These are phyloP conservation scores for Carpinus viminea DNA, from an alignment of 306 rosid species.

Conservation along the genomic window DNA sequence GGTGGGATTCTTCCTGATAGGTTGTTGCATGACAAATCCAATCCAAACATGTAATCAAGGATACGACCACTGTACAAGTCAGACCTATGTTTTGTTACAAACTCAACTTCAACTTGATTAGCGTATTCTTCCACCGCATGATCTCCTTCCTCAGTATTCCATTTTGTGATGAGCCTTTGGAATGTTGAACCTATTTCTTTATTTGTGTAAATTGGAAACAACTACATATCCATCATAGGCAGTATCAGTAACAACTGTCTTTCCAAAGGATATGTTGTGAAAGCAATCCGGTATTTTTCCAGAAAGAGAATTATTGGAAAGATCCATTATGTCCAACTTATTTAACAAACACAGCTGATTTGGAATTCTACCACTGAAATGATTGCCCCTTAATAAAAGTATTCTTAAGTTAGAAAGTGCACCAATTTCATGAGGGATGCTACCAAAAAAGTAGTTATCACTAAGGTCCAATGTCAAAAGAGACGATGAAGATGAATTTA, in stretches of 20 bases:
- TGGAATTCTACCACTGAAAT: slow-evolving; percentile 13
- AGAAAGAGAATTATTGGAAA: slow-evolving; percentile 4
- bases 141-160: too few relatives aligned
- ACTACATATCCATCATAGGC: too few relatives aligned
- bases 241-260: too few relatives aligned
- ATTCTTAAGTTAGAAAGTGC: background rate
- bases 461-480: background rate
- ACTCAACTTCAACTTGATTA: too few relatives aligned
- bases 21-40: too few relatives aligned
- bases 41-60: too few relatives aligned
- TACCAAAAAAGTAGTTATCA: slow-evolving; percentile 6
- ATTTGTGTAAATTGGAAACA: accelerated
- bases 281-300: slow-evolving; percentile 18
- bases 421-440: background rate
- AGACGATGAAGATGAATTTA: background rate
- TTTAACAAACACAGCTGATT: background rate
- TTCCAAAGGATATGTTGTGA: background rate
- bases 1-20: too few relatives aligned
- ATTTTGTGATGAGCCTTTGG: too few relatives aligned
- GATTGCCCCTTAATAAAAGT: background rate
- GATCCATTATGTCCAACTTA: slow-evolving; percentile 1
- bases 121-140: too few relatives aligned
- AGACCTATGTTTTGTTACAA: too few relatives aligned
- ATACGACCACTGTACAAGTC: too few relatives aligned
- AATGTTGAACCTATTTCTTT: too few relatives aligned